Base-by-base conservation (phyloP, 1,284 basidiomycete species). In the Tylopilus sp. region DNA sequence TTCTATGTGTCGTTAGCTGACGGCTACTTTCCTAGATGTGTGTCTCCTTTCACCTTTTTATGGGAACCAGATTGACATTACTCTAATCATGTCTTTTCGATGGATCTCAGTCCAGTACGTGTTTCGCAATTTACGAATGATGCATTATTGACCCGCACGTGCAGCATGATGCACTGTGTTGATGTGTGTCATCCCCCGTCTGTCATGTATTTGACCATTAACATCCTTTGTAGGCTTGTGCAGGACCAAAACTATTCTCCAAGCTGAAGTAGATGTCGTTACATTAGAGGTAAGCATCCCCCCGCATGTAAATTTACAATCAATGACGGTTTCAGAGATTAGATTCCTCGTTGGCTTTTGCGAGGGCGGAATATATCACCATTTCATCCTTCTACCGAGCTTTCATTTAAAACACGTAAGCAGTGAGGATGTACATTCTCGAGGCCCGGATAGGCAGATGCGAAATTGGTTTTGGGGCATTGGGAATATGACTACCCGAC, bases 101-200 rank as follows among this genome's bases (percentile, higher is more conserved):
- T 54, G 5, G 7, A 53, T 38, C 29, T 12, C 32, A 91, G 89
- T 92, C 88, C 91, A 92, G 90, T 92, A 77, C 72, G 90, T 84
- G 32, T 64, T 59, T 33, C 60, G 61, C 47, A 61, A 32, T n/a
- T 9, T 13, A 33, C 18, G 32, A 13, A 32, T 33, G 19, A 56
- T 24, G 12, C n/a, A 15, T 58, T 44, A 47, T 53, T 78, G 13
- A 78, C 47, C 18, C 22, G n/a, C 1, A 15, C 66, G 51, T 36
- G 32, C 72, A 94, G 93, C 81, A 87, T 94, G 89, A 95, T 96
- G 93, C 95, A 96, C 83, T 95, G 94, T 75, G 92, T 91, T 67
- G 94, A 96, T 72, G 94, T 95, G 80, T 66, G 90, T 83, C 47
- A 12, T 54, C 19, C 57, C 9, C 9, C 57, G 59, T 53, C 32